phyloP scores from a whole-genome alignment of 202 grass and related monocot species.

The Panicum hallii region DNA sequence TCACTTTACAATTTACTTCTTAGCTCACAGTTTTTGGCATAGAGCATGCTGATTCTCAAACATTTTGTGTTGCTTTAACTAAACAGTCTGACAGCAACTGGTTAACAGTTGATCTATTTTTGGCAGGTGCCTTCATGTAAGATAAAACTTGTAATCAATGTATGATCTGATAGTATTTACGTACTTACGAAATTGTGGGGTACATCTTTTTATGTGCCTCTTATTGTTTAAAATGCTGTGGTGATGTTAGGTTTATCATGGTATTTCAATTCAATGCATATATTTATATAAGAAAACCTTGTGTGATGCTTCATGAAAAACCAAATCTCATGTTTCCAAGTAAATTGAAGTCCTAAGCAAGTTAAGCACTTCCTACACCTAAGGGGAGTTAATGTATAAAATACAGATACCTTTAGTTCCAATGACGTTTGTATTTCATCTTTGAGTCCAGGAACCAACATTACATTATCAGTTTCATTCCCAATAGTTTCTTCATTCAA shows the following conservation, averaged over 20 bases:
- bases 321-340: constrained; percentile 25
- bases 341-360: constrained; percentile 31
- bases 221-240: not conserved
- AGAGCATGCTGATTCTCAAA: constrained; percentile 11
- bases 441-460: constrained; percentile 17
- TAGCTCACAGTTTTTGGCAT: constrained; percentile 10
- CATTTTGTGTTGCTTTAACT: constrained; percentile 6
- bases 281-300: not conserved
- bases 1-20: constrained; percentile 16
- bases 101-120: constrained; percentile 28
- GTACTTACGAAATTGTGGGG: not conserved
- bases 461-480: constrained; percentile 26
- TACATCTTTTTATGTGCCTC: constrained; percentile 1
- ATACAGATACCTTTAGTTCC: constrained; percentile 39
- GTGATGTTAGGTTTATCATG: constrained; percentile 1
- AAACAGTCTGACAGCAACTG: constrained; percentile 25
- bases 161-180: constrained; percentile 4
- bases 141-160: constrained; percentile 8
- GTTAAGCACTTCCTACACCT: not conserved
- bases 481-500: constrained; percentile 28
- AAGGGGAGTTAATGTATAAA: constrained; percentile 5
- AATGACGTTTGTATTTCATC: constrained; percentile 30
- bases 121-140: constrained; percentile 9
- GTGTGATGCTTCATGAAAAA: constrained; percentile 11
- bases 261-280: not conserved